Base-by-base conservation (phyloP, 2,329 filamentous ascomycete genomes). In the Arthrobotrys musiformis region DNA sequence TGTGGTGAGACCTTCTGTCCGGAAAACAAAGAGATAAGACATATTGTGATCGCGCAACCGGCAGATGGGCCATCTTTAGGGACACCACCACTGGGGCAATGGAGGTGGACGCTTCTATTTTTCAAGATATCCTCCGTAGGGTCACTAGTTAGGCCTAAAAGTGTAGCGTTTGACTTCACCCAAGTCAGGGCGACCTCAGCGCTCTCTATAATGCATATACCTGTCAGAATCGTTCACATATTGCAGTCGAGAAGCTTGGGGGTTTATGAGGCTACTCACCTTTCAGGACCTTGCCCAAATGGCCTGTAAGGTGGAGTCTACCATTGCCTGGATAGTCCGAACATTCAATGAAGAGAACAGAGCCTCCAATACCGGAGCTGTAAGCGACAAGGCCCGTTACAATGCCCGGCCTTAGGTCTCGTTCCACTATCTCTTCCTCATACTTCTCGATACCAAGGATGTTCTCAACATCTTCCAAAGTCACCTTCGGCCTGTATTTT, bases 271-370 rank as follows among this genome's bases (percentile, higher is more conserved):
- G 35, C n/a, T 30, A 52, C 58, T 37, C 69, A 81, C 80, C 80
- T 84, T 98, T 98, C 74, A 99, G 89, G 30, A 99, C 95, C 81
- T 97, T 94, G 79, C 95, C 95, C 5, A 99, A 89, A 83, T 97
- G 98, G 78, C 95, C 95, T 0, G 95, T 99, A 26, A 99, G 89
- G 84, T 98, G 95, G 37, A 99, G 93, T 64, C 91, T 90, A 35
- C 95, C 95, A 70, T 89, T 91, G 48, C 95, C 95, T 0, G 95
- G 95, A 93, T 98, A 98, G 82, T 97, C 94, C 9, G 94, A 93
- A 50, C 97, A 93, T 84, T 99, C 95, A 81, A 99, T 99, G 86
- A 99, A 99, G 69, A 99, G 88, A 81, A 99, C 99, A 82, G 92
- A 94, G 56, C 93, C 93, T 37, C 72, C 73, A 26, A 79, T 28